Percentiles rank a stretch among this genome's conserved stretches.
Conservation (phyloP, 495 filamentous ascomycete genomes). For the Penicillium turbatum region DNA sequence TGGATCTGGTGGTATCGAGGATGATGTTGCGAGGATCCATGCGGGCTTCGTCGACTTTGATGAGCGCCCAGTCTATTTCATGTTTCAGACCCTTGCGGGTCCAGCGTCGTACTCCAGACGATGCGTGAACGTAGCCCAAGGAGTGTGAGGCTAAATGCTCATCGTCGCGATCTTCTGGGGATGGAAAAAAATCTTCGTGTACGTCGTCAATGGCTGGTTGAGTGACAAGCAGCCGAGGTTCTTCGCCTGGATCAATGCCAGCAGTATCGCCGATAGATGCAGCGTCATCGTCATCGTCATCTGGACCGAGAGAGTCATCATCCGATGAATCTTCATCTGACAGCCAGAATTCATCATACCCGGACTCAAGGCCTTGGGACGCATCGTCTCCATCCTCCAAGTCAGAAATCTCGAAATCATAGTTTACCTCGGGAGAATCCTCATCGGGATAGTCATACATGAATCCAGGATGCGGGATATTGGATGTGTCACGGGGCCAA, state of each 20-base stretch:
- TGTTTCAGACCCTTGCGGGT: slow-evolving; percentile 63
- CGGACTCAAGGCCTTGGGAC: slow-evolving; percentile 26
- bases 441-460: slow-evolving; percentile 34
- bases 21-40: slow-evolving; percentile 67
- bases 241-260: slow-evolving; percentile 72
- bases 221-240: slow-evolving; percentile 67
- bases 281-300: slow-evolving; percentile 55
- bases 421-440: slow-evolving; percentile 29
- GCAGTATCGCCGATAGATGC: slow-evolving; percentile 76
- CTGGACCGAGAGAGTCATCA: slow-evolving; percentile 37
- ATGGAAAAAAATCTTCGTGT: slow-evolving; percentile 69
- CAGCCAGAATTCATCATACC: slow-evolving; percentile 38
- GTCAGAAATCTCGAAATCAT: slow-evolving; percentile 48
- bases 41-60: slow-evolving; percentile 70
- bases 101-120: slow-evolving; percentile 77
- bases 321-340: slow-evolving; percentile 48
- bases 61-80: slow-evolving; percentile 94
- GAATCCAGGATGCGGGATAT: slow-evolving; percentile 19
- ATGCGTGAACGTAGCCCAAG: slow-evolving; percentile 81
- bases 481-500: slow-evolving; percentile 21
- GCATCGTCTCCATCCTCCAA: slow-evolving; percentile 43
- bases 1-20: slow-evolving; percentile 40
- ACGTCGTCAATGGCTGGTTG: slow-evolving; percentile 88
- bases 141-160: slow-evolving; percentile 72
- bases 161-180: slow-evolving; percentile 58